Evolutionary conservation across 176 grass and related monocot genomes (phyloP).

Genomic region (Tuctoria greenei): DNA sequence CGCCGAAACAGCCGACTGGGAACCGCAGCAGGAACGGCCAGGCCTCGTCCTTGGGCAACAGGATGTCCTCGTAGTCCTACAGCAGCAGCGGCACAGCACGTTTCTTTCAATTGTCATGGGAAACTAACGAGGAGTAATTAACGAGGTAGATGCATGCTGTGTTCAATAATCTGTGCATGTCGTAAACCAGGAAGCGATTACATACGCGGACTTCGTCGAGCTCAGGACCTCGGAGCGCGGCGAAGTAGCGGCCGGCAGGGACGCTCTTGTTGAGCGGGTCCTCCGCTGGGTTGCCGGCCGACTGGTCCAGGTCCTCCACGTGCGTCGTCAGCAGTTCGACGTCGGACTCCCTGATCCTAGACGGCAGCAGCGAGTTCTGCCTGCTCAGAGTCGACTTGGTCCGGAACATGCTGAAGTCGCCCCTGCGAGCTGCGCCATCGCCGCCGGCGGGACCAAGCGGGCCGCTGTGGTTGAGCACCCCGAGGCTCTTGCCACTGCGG

Average conservation of each 20-base stretch:
- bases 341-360: slow-evolving; percentile 53
- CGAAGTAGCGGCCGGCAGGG: slow-evolving; percentile 89
- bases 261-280: slow-evolving; percentile 84
- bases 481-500: slow-evolving; percentile 84
- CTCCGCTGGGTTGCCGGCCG: slow-evolving; percentile 24
- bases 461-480: slow-evolving; percentile 45
- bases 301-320: slow-evolving; percentile 35
- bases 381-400: slow-evolving; percentile 88
- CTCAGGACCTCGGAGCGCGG: slow-evolving; percentile 90
- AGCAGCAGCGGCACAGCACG: not conserved
- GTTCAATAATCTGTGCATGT: not conserved
- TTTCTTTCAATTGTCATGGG: not conserved
- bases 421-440: slow-evolving; percentile 35
- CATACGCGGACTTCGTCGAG: slow-evolving; percentile 95
- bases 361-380: slow-evolving; percentile 72
- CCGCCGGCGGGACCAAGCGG: slow-evolving; percentile 6
- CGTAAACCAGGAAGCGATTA: not conserved
- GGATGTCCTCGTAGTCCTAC: slow-evolving; percentile 89
- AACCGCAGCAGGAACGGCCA: slow-evolving; percentile 98
- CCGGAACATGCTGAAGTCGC: slow-evolving; percentile 93
- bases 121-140: too few relatives aligned
- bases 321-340: slow-evolving; percentile 38
- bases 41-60: slow-evolving; percentile 86
- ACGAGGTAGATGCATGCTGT: not conserved
- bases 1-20: slow-evolving; percentile 90